Base-by-base conservation (phyloP, 257 asterid genomes). In the Thymus mandschuricus region DNA sequence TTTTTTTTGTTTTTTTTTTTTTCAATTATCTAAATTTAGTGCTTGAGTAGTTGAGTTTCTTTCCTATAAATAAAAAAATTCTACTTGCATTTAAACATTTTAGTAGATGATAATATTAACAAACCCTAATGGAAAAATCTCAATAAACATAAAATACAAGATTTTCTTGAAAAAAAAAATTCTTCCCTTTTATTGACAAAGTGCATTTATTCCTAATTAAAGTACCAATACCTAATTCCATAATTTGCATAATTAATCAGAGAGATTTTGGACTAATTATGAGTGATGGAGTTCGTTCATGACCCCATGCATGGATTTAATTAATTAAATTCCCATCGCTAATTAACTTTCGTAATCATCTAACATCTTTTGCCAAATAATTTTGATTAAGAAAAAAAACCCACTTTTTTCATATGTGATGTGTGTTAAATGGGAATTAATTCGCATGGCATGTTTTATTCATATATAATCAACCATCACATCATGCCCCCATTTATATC, bases 121-220 rank as follows among this genome's bases (percentile, higher is more conserved):
- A 35, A 35, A 35, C 40, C 40, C 4, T 34, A 34, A 35, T 35
- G 40, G 40, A 35, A 35, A 21, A 35, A 35, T 35, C 40, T 35
- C 5, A 6, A 35, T 1, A 35, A 3, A 35, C 40, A 35, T 35
- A 35, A 6, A 35, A 35, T 35, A 3, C 40, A 35, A 35, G 3
- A 35, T 3, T 35, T 35, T 35, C 5, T 35, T 35, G 3, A 35
- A 38, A 38, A 38, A 35, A 1, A 15, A 15, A n/a, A 6, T n/a
- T 50, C 28, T 1, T 28, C 6, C 28, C 6, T 55, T 29, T 10
- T 9, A 56, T 10, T 29, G 40, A 10, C 40, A 56, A 56, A 56
- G 38, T 56, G 61, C 61, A 56, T 29, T 56, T 29, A 12, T 28
- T 56, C 61, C 61, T 56, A 56, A 56, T 56, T 56, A 56, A 29